Conservation (phyloP, 2,329 filamentous ascomycete species). For the Elsinoe ampelina region DNA sequence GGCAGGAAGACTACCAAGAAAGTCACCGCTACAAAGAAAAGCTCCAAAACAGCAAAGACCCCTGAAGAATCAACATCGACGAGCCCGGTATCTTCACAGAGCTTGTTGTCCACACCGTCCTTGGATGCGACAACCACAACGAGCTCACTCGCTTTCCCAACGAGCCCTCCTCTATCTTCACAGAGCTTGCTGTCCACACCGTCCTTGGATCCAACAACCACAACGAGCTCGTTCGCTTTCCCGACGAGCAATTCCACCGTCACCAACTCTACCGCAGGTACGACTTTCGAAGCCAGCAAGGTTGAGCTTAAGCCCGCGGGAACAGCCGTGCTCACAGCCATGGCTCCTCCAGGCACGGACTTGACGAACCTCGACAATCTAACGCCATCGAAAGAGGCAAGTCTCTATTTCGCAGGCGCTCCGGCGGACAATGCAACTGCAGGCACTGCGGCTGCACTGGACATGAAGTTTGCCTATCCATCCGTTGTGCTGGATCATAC, state of each 20-base stretch:
- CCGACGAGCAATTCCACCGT: neutral
- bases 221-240: neutral
- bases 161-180: too few species aligned
- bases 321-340: neutral
- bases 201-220: neutral
- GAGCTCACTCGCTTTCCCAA: too few species aligned
- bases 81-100: too few species aligned
- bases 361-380: slow-evolving; percentile 11
- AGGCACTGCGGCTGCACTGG: neutral
- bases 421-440: neutral
- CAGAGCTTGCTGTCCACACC: neutral
- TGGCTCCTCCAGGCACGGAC: slow-evolving; percentile 10
- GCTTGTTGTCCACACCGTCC: too few species aligned
- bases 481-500: slow-evolving; percentile 17
- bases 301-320: slow-evolving; percentile 3
- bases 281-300: neutral
- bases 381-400: neutral
- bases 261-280: neutral
- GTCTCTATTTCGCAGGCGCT: slow-evolving; percentile 12
- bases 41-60: neutral
- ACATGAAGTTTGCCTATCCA: slow-evolving; percentile 14
- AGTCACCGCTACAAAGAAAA: neutral
- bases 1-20: neutral
- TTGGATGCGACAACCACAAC: too few species aligned
- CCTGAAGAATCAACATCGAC: neutral